These are phyloP conservation scores for Arabis hirsuta DNA, from an alignment of 345 rosid species.

Conservation along the genomic window DNA sequence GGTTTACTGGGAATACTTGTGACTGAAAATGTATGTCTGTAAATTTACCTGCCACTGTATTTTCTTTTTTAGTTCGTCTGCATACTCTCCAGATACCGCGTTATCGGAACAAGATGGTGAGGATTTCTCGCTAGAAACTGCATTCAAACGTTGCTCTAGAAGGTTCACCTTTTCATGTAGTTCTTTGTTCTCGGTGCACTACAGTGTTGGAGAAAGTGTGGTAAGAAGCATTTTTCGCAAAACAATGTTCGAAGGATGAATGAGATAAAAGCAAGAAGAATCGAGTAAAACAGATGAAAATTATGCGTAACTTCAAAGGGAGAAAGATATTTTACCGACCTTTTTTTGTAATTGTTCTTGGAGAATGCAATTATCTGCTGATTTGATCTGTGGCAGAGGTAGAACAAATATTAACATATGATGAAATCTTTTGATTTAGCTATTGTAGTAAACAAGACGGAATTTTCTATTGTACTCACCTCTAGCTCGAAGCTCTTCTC, in stretches of 20 bases:
- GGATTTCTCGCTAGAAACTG: slow-evolving; percentile 52
- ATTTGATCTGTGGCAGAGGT: slow-evolving; percentile 68
- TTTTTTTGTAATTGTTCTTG: slow-evolving; percentile 95
- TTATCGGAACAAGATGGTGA: slow-evolving; percentile 51
- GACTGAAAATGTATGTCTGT: slow-evolving; percentile 28
- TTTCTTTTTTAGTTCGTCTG: slow-evolving; percentile 73
- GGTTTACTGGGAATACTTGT: slow-evolving; percentile 12
- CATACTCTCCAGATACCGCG: slow-evolving; percentile 53
- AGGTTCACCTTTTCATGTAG: slow-evolving; percentile 73
- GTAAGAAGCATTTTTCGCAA: slow-evolving; percentile 6
- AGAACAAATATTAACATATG: slow-evolving; percentile 39
- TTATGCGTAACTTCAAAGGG: not conserved
- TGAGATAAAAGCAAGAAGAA: slow-evolving; percentile 26
- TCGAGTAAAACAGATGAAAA: not conserved
- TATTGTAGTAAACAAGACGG: slow-evolving; percentile 19
- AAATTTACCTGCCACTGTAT: slow-evolving; percentile 74
- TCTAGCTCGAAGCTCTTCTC: slow-evolving; percentile 97
- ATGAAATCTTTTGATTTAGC: slow-evolving; percentile 18
- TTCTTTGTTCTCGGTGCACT: slow-evolving; percentile 85
- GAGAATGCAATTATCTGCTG: slow-evolving; percentile 97
- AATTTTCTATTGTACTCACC: slow-evolving; percentile 48
- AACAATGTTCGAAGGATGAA: slow-evolving; percentile 10
- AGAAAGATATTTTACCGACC: slow-evolving; percentile 50
- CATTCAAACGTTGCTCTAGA: slow-evolving; percentile 72
- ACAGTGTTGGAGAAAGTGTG: slow-evolving; percentile 39